These are phyloP conservation scores for Bacterosira constricta DNA, from an alignment of 108 stramenopile genomes.

Conservation along the genomic window DNA sequence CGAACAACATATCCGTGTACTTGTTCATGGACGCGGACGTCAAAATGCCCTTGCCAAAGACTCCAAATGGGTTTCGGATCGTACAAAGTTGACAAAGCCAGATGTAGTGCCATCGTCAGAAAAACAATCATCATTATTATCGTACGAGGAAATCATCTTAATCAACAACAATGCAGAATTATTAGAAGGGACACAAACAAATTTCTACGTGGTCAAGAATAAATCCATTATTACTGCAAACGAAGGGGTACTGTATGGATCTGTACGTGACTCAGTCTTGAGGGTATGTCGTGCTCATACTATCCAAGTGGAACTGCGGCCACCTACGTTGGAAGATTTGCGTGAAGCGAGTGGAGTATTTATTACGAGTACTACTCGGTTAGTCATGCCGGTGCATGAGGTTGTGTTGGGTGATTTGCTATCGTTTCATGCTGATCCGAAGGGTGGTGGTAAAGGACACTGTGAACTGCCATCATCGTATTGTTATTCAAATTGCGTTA, in stretches of 20 bases:
- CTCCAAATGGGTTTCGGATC: conserved; percentile 40
- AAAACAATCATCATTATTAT: neutral
- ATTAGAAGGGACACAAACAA: conserved; percentile 48
- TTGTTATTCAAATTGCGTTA: conserved; percentile 22
- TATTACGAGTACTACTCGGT: conserved; percentile 41
- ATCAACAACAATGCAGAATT: conserved; percentile 38
- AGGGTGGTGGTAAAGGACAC: neutral
- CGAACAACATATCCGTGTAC: conserved; percentile 9
- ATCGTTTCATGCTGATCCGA: neutral
- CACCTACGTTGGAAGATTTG: conserved; percentile 42
- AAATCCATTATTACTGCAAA: conserved; percentile 33
- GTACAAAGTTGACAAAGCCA: conserved; percentile 18
- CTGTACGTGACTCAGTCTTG: conserved; percentile 41
- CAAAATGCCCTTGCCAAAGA: conserved; percentile 39
- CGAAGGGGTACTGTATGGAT: conserved; percentile 41
- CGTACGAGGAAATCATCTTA: conserved; percentile 42
- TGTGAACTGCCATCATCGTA: conserved; percentile 4
- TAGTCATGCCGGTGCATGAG: conserved; percentile 46
- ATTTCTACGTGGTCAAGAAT: conserved; percentile 32
- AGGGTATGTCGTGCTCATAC: conserved; percentile 18
- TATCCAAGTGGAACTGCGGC: conserved; percentile 32
- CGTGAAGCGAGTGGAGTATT: conserved; percentile 37
- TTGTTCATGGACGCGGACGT: conserved; percentile 43
- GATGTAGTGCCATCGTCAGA: neutral
- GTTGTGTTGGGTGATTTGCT: conserved; percentile 40